These are phyloP conservation scores for Tulasnella sp. DNA, from an alignment of 768 basidiomycete genomes.

Conservation along the genomic window DNA sequence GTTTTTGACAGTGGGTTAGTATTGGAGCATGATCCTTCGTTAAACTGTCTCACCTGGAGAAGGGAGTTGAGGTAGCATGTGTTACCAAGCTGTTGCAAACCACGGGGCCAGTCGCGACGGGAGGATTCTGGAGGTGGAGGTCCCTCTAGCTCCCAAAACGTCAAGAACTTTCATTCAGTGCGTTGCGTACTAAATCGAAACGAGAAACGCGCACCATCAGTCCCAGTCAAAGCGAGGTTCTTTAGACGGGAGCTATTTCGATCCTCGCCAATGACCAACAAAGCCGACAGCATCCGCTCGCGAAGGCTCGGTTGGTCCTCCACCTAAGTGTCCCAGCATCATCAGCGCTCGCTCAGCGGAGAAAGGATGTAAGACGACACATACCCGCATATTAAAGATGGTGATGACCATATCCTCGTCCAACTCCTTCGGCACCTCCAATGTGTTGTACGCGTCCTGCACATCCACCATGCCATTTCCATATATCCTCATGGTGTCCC, in stretches of 20 bases:
- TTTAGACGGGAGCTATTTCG: slow-evolving; percentile 69
- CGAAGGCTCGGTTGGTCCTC: slow-evolving; percentile 65
- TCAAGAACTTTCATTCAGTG: neutral
- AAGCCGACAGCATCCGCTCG: slow-evolving; percentile 69
- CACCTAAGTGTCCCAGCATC: slow-evolving; percentile 45
- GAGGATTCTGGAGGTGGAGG: slow-evolving; percentile 50
- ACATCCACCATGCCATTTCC: slow-evolving; percentile 54
- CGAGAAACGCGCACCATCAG: slow-evolving; percentile 60
- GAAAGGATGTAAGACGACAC: slow-evolving; percentile 32
- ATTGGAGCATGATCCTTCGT: neutral
- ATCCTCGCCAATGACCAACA: slow-evolving; percentile 68
- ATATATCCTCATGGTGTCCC: slow-evolving; percentile 47
- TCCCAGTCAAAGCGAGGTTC: slow-evolving; percentile 60
- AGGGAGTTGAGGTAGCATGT: slow-evolving; percentile 84
- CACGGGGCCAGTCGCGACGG: slow-evolving; percentile 70
- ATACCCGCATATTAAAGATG: slow-evolving; percentile 65
- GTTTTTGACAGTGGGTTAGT: neutral
- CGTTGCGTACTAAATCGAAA: neutral
- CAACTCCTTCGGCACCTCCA: slow-evolving; percentile 66
- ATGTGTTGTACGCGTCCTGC: slow-evolving; percentile 63
- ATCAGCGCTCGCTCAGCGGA: neutral
- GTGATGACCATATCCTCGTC: slow-evolving; percentile 76
- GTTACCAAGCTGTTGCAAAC: slow-evolving; percentile 83
- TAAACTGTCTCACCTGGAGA: slow-evolving; percentile 51
- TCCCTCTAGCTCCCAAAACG: slow-evolving; percentile 48